Evolutionary conservation across 78 protist genomes (phyloP).

Genomic region (Tieghemostelium lacteum): DNA sequence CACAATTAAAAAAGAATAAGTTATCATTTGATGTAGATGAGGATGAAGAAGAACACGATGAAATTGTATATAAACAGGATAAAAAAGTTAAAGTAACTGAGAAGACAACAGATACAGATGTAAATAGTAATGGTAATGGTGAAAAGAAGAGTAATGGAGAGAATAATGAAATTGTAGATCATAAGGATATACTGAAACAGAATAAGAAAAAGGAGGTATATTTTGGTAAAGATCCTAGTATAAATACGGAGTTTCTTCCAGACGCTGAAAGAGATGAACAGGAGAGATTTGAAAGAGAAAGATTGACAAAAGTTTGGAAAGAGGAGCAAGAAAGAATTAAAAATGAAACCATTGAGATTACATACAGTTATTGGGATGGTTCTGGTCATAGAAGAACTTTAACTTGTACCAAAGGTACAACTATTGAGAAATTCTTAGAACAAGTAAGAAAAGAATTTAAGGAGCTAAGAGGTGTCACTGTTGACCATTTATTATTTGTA

Average conservation of each 20-base stretch:
- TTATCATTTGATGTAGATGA: conserved; percentile 47
- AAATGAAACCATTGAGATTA: conserved; percentile 85
- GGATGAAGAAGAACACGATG: conserved; percentile 56
- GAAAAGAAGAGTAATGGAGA: background rate
- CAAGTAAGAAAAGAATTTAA: conserved; percentile 69
- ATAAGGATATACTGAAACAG: background rate
- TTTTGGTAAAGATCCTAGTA: conserved; percentile 78
- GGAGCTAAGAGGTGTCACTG: conserved; percentile 74
- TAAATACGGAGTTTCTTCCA: conserved; percentile 90
- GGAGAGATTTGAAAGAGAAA: conserved; percentile 57
- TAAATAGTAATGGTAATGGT: background rate
- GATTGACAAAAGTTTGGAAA: conserved; percentile 80
- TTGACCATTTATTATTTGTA: conserved; percentile 90
- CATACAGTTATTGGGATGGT: conserved; percentile 95
- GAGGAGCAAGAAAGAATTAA: conserved; percentile 85
- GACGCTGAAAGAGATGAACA: conserved; percentile 88
- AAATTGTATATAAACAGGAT: background rate
- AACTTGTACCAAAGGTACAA: conserved; percentile 80
- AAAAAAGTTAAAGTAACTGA: background rate
- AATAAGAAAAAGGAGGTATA: background rate
- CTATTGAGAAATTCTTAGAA: conserved; percentile 84
- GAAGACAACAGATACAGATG: background rate
- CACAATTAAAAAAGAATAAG: conserved; percentile 34
- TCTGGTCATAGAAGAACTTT: conserved; percentile 88
- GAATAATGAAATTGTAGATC: background rate